These are phyloP conservation scores for Saccharomycopsis sp. DNA, from an alignment of 805 yeast genomes.

Conservation along the genomic window DNA sequence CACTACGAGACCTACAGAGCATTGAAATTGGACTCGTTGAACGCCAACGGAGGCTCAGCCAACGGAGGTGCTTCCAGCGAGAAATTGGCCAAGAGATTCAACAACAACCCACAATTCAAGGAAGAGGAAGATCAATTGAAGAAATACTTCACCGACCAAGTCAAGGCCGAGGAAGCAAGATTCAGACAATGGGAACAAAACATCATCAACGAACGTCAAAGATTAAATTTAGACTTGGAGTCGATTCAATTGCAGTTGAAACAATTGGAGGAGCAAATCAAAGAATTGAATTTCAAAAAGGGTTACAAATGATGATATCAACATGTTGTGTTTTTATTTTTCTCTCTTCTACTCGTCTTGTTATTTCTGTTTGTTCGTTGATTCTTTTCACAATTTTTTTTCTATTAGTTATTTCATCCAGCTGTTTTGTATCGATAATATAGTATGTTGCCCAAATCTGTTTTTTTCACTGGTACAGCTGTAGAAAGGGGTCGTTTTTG, in stretches of 20 bases:
- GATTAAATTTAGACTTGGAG: constrained; percentile 89
- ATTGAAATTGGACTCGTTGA: constrained; percentile 48
- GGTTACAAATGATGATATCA: constrained; percentile 28
- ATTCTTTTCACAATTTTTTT: background rate
- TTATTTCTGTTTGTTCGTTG: background rate
- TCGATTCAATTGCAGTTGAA: constrained; percentile 75
- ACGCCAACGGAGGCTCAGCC: constrained; percentile 27
- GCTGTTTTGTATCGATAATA: background rate
- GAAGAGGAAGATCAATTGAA: constrained; percentile 94
- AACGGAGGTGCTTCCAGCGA: constrained; percentile 37
- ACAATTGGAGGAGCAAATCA: constrained; percentile 68
- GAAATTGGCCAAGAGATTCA: constrained; percentile 30
- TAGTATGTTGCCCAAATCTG: no score
- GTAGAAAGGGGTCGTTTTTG: no score
- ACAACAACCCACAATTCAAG: constrained; percentile 84
- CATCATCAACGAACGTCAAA: constrained; percentile 88
- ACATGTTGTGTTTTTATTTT: background rate
- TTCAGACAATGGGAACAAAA: constrained; percentile 99
- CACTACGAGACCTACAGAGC: constrained; percentile 80
- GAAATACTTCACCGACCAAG: constrained; percentile 93
- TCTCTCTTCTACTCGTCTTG: background rate
- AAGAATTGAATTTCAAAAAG: constrained; percentile 49
- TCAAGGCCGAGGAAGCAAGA: constrained; percentile 92
- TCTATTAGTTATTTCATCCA: background rate
- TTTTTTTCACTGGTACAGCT: no score